Percentiles rank a stretch among this genome's conserved stretches.
phyloP scores from a whole-genome alignment of 2,329 filamentous ascomycete species.

The Hirsutella minnesotensis region DNA sequence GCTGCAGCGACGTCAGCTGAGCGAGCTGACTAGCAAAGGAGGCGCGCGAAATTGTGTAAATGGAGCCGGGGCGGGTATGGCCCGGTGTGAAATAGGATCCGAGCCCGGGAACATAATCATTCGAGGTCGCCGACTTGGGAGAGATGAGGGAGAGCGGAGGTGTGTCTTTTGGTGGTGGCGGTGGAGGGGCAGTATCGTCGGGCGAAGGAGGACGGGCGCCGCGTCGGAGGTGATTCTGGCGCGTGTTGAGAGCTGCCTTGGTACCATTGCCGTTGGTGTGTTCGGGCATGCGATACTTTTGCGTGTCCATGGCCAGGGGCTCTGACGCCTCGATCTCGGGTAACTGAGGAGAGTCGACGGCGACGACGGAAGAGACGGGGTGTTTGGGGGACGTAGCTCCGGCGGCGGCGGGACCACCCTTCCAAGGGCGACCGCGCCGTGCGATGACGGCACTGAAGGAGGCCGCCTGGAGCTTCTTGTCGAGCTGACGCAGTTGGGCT shows the following conservation, averaged over 20 bases:
- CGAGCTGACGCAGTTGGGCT: slow-evolving; percentile 56
- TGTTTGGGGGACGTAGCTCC: slow-evolving; percentile 16
- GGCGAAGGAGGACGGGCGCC: slow-evolving; percentile 27
- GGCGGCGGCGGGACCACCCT: slow-evolving; percentile 42
- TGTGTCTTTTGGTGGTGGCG: slow-evolving; percentile 27
- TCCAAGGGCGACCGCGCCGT: slow-evolving; percentile 62
- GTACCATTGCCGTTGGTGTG: slow-evolving; percentile 56
- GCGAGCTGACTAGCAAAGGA: slow-evolving; percentile 91
- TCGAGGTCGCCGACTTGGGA: slow-evolving; percentile 17
- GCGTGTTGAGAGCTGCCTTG: slow-evolving; percentile 46
- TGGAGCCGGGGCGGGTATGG: slow-evolving; percentile 64
- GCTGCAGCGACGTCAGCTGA: slow-evolving; percentile 78
- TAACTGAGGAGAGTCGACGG: slow-evolving; percentile 23
- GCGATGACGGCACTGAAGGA: slow-evolving; percentile 39
- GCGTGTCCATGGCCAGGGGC: slow-evolving; percentile 53
- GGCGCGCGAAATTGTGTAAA: slow-evolving; percentile 83
- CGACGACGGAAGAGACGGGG: slow-evolving; percentile 10
- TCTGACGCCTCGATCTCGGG: slow-evolving; percentile 39
- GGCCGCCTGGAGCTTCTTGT: slow-evolving; percentile 51
- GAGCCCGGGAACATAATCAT: slow-evolving; percentile 37
- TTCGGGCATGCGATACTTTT: slow-evolving; percentile 65
- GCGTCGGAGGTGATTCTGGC: slow-evolving; percentile 45
- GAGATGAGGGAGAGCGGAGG: slow-evolving; percentile 19
- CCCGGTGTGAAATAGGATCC: slow-evolving; percentile 56
- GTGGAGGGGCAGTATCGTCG: slow-evolving; percentile 20